Evolutionary conservation across 2,329 filamentous ascomycete genomes (phyloP), one percentile per base, ranked within the genome.

Genomic region (Fusarium incarnatum): DNA sequence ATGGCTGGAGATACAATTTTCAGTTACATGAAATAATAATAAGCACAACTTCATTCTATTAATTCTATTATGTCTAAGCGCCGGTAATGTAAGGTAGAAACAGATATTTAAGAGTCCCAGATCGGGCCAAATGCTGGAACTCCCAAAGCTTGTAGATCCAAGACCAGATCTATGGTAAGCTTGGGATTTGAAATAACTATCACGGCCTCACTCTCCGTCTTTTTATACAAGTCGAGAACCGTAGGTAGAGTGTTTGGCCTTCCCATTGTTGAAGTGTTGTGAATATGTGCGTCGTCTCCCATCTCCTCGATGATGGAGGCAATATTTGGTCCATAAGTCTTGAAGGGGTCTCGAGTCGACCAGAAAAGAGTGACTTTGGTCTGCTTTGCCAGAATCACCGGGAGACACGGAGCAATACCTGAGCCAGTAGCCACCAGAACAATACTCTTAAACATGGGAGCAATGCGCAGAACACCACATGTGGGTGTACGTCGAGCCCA

Each of bases 351-450:
- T 40, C 67, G 40, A 1, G 90, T 88, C 13, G 86, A 87, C 91
- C 91, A 93, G 28, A 92, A 81, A 3, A 93, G 84, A 5, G 88
- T 86, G 34, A 81, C 80, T 2, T 75, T 76, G 20, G 80, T 78
- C 30, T 82, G 79, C 13, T 79, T 77, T 58, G 78, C 82, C 46
- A 87, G 83, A 32, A 91, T 81, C 12, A 80, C 78, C 49, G 86
- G 59, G 85, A 87, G 67, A 7, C 67, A 71, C 0, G 90, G 90
- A 0, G 89, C 90, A 53, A 92, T 92, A 4, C 90, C 90, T 0
- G 89, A 91, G 1, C 91, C 91, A 0, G 91, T 92, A 3, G 87
- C 88, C 2, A 92, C 86, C 46, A 92, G 78, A 20, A 92, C 82
- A 63, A 91, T 81, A 16, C 84, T 84, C 55, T 82, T 81, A 79